Evolutionary conservation across 2,329 filamentous ascomycete species (phyloP), one percentile per base, ranked within the genome.

Genomic region (Hymenoscyphus scutula): DNA sequence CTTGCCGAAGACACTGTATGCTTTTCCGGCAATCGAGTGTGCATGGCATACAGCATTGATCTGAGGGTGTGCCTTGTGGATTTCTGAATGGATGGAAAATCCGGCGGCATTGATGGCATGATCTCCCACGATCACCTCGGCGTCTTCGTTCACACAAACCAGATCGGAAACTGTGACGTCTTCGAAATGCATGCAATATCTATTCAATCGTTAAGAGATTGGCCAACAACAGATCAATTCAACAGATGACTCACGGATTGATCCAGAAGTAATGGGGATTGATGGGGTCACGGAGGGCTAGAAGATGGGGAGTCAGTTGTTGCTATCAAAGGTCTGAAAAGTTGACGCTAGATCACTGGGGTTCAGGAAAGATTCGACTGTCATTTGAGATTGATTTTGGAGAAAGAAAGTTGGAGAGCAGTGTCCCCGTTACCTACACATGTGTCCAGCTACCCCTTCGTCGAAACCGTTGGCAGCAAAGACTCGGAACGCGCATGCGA

Each of bases 161-260:
- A 82, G 73, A 65, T 82, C 79, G 5, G 74, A 77, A n/a, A 76
- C 76, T 56, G 73, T 79, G 34, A 82, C 74, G 29, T 59, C 51
- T n/a, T 45, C 53, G 30, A 66, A 68, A 32, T 63, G 56, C 37
- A 37, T 48, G 23, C 41, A 48, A 25, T 48, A 48, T 48, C 41
- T 48, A 11, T 2, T 4, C 1, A 19, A 11, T 51, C 8, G 32
- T 55, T 10, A 61, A 41, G 19, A 81, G 55, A 90, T 83, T 82
- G 90, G 86, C 71, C 90, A 87, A 1, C 80, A 82, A 0, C 86
- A 85, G 64, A 83, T 85, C 56, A 90, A 77, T 63, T 87, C 75
- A 5, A 81, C 87, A 70, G 90, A 48, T 11, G 3, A 48, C 32
- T 1, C 25, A 59, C 25, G 65, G 65, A 53, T 65, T 69, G 17